Percentiles rank a stretch among this genome's conserved stretches.
Conservation (phyloP, 2,329 filamentous ascomycete genomes). For the Sphaerulina vaccinii region DNA sequence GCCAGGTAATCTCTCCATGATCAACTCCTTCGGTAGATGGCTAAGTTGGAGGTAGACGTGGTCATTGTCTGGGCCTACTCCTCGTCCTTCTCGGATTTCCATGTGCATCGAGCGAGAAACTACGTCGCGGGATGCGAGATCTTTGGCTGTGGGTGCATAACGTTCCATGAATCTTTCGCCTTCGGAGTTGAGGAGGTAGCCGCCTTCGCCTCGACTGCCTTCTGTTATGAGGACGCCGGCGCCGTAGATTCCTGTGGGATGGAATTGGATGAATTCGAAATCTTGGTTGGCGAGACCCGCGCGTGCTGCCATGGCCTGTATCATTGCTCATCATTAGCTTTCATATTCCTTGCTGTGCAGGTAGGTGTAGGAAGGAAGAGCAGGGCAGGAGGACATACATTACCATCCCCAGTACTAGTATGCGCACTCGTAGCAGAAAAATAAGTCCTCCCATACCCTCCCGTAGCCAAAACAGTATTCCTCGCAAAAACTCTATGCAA, state of each 20-base stretch:
- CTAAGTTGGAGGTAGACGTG: conserved; percentile 51
- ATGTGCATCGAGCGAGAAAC: conserved; percentile 51
- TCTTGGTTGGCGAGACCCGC: conserved; percentile 52
- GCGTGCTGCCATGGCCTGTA: conserved; percentile 49
- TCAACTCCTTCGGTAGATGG: conserved; percentile 49
- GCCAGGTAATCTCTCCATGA: conserved; percentile 49
- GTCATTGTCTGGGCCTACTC: conserved; percentile 48
- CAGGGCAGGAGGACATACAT: conserved; percentile 30
- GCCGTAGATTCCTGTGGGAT: conserved; percentile 52
- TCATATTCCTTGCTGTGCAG: neutral
- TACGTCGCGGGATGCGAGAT: conserved; percentile 51
- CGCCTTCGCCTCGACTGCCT: conserved; percentile 51
- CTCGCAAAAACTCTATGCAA: conserved; percentile 49
- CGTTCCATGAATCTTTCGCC: conserved; percentile 54
- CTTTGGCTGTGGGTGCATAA: conserved; percentile 53
- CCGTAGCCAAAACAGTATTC: conserved; percentile 51
- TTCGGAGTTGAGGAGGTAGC: conserved; percentile 50
- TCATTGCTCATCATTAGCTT: neutral
- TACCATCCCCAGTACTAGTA: conserved; percentile 52
- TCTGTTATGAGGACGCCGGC: conserved; percentile 53
- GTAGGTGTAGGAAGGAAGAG: neutral
- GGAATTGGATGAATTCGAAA: conserved; percentile 54
- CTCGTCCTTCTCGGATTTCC: conserved; percentile 49
- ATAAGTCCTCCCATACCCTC: conserved; percentile 52
- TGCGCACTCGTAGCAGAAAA: conserved; percentile 52